Evolutionary conservation across 345 rosid species (phyloP).

Genomic region (Moricandia arvensis): DNA sequence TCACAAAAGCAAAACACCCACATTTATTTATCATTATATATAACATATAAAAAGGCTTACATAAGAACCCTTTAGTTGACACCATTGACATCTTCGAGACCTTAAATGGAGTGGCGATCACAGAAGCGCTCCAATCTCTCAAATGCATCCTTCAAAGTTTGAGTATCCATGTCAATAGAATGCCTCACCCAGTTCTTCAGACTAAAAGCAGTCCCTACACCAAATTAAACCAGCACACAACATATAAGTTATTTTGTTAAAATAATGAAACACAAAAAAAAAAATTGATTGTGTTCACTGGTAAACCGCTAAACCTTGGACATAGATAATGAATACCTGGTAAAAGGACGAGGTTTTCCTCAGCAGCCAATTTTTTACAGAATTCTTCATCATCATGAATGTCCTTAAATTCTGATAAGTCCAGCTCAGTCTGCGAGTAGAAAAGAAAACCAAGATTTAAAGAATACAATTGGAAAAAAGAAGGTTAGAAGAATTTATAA

Average conservation of each 20-base stretch:
- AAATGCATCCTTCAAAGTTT: slow-evolving; percentile 19
- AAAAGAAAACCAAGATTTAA: not conserved
- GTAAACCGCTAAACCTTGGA: too few relatives aligned
- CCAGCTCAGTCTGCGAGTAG: not conserved
- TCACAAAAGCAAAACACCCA: not conserved
- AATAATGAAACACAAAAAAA: too few relatives aligned
- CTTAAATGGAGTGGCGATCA: not conserved
- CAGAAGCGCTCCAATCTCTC: slow-evolving; percentile 18
- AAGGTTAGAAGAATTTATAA: not conserved
- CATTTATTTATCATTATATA: not conserved
- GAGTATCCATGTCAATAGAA: slow-evolving; percentile 25
- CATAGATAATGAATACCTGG: slow-evolving; percentile 14
- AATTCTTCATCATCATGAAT: slow-evolving; percentile 25
- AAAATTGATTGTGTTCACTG: too few relatives aligned
- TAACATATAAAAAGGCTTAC: not conserved
- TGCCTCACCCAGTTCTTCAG: slow-evolving; percentile 27
- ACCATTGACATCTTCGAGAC: not conserved
- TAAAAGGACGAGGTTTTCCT: slow-evolving; percentile 27
- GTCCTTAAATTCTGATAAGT: not conserved
- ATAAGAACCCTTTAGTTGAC: not conserved
- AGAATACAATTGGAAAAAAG: not conserved
- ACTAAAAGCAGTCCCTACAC: slow-evolving; percentile 56
- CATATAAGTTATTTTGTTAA: too few relatives aligned
- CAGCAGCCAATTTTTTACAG: slow-evolving; percentile 24
- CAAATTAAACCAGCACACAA: not conserved